phyloP scores from a whole-genome alignment of 768 basidiomycete species.

The Albatrellus ellisii region DNA sequence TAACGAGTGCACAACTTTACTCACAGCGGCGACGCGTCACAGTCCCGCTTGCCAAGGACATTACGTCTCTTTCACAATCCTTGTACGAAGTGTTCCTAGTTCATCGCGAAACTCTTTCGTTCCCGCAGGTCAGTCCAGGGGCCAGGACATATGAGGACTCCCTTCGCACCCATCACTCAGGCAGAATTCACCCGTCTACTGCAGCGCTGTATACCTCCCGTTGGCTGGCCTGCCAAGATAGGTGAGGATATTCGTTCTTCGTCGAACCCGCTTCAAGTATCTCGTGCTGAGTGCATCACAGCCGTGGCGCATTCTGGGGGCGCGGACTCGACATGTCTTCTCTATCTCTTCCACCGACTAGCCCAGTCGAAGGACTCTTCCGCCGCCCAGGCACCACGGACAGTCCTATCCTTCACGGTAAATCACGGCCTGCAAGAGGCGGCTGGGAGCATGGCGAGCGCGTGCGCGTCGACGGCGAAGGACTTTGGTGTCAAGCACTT shows the following conservation, averaged over 20 bases:
- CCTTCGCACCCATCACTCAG: conserved; percentile 7
- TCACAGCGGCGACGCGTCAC: too few species aligned
- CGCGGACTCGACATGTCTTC: conserved; percentile 68
- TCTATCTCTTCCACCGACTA: conserved; percentile 42
- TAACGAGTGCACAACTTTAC: too few species aligned
- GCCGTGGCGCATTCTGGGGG: conserved; percentile 76
- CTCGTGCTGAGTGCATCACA: conserved; percentile 16
- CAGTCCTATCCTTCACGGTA: conserved; percentile 46
- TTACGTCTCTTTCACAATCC: not conserved
- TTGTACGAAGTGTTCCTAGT: conserved; percentile 2
- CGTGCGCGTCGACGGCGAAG: conserved; percentile 30
- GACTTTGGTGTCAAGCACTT: conserved; percentile 32
- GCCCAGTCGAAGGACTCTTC: conserved; percentile 11
- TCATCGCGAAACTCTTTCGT: not conserved
- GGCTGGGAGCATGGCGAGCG: conserved; percentile 41
- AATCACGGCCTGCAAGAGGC: conserved; percentile 56
- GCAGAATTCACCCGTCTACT: conserved; percentile 39
- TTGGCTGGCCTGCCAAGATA: conserved; percentile 35
- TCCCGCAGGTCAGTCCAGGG: too few species aligned
- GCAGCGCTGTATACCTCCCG: conserved; percentile 31
- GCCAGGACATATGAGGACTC: not conserved
- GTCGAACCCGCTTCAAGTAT: not conserved
- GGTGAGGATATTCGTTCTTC: conserved; percentile 20
- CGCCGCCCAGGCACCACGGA: conserved; percentile 12
- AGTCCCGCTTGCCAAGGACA: not conserved